Conservation (phyloP, 352 stramenopile species). For the Phytopythium vexans region DNA sequence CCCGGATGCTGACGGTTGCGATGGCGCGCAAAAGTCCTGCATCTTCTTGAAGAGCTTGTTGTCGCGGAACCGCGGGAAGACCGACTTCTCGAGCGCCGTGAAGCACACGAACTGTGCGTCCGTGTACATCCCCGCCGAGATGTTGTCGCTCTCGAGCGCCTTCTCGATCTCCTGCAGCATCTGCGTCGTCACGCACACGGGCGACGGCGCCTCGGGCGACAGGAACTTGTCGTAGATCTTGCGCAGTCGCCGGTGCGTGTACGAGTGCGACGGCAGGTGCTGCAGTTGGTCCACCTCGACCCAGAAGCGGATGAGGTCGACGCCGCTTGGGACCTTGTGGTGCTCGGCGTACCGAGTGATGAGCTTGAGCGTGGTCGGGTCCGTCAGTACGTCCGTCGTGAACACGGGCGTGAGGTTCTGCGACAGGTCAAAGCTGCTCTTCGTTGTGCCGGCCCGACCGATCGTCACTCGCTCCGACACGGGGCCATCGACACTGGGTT, state of each 20-base stretch:
- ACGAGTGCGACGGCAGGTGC: slow-evolving; percentile 70
- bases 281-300: slow-evolving; percentile 78
- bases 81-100: slow-evolving; percentile 62
- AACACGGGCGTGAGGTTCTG: slow-evolving; percentile 78
- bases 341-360: slow-evolving; percentile 56
- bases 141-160: slow-evolving; percentile 55
- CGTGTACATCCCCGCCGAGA: slow-evolving; percentile 67
- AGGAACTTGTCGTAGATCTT: slow-evolving; percentile 89
- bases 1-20: slow-evolving; percentile 2
- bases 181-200: slow-evolving; percentile 64
- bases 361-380: slow-evolving; percentile 73
- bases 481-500: background rate
- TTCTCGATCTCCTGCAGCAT: slow-evolving; percentile 74
- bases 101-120: slow-evolving; percentile 66
- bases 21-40: slow-evolving; percentile 59
- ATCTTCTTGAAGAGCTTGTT: slow-evolving; percentile 78
- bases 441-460: slow-evolving; percentile 11
- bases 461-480: slow-evolving; percentile 1
- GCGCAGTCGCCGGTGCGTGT: slow-evolving; percentile 70
- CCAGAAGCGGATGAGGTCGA: slow-evolving; percentile 76
- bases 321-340: slow-evolving; percentile 50
- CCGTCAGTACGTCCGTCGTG: slow-evolving; percentile 73
- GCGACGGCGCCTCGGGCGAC: slow-evolving; percentile 58
- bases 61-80: slow-evolving; percentile 76
- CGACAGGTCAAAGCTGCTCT: slow-evolving; percentile 45